Percentiles rank a stretch among this genome's conserved stretches.
Conservation (phyloP, 805 yeast species). For the Candida takata region DNA sequence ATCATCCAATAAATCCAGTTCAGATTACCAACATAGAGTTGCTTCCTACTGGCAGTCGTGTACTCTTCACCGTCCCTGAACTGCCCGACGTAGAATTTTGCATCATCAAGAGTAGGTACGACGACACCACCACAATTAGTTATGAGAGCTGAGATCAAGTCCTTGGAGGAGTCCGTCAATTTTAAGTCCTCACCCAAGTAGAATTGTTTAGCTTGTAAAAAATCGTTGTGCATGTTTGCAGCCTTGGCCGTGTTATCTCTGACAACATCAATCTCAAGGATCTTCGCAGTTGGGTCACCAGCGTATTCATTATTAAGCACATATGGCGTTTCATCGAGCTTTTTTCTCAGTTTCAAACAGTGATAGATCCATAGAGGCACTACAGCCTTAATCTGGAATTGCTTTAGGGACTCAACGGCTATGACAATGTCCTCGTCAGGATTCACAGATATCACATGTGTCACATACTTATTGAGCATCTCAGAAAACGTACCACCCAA, state of each 20-base stretch:
- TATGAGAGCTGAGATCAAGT: conserved; percentile 38
- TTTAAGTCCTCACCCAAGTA: conserved; percentile 50
- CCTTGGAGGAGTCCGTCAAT: conserved; percentile 36
- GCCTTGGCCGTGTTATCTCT: conserved; percentile 7
- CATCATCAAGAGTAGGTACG: conserved; percentile 21
- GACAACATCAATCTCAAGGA: conserved; percentile 10
- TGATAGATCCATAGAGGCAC: conserved; percentile 77
- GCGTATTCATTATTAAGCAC: conserved; percentile 17
- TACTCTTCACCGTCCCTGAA: conserved; percentile 55
- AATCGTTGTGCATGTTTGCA: conserved; percentile 11
- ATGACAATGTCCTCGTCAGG: conserved; percentile 52
- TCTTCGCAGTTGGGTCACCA: conserved; percentile 5
- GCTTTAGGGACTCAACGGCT: conserved; percentile 38
- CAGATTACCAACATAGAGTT: conserved; percentile 52
- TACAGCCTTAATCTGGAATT: conserved; percentile 49
- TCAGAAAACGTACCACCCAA: conserved; percentile 74
- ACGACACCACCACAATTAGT: conserved; percentile 49
- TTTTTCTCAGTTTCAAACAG: conserved; percentile 47
- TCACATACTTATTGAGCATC: conserved; percentile 56
- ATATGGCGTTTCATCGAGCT: conserved; percentile 48
- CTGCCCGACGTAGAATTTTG: conserved; percentile 54
- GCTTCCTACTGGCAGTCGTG: conserved; percentile 33
- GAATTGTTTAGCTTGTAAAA: conserved; percentile 40
- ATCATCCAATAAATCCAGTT: conserved; percentile 72
- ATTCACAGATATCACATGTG: conserved; percentile 65